These are phyloP conservation scores for Corylus heterophylla DNA, from an alignment of 306 rosid species.

Conservation along the genomic window DNA sequence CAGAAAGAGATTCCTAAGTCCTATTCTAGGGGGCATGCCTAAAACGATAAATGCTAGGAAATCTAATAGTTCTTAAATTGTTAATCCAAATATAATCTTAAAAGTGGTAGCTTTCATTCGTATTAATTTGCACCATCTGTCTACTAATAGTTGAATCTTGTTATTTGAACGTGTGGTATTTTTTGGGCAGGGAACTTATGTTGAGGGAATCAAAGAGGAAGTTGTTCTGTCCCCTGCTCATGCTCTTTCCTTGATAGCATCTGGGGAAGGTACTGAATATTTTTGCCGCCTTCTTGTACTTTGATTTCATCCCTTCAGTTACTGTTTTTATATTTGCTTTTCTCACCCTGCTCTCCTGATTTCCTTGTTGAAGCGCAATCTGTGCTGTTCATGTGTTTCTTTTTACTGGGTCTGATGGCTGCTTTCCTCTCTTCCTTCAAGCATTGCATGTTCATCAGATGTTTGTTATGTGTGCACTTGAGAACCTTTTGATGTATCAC, in stretches of 20 bases:
- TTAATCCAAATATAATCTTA: background rate
- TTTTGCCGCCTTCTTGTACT: conserved; percentile 3
- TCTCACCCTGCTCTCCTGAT: conserved; percentile 12
- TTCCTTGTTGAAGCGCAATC: conserved; percentile 10
- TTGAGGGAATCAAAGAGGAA: conserved; percentile 92
- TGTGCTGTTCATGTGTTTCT: background rate
- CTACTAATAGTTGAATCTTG: conserved; percentile 15
- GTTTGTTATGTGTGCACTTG: conserved; percentile 18
- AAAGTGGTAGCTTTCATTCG: background rate
- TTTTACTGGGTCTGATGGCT: background rate
- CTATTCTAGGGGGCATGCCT: background rate
- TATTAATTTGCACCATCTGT: background rate
- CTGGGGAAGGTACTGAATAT: conserved; percentile 69
- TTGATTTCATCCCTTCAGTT: conserved; percentile 21
- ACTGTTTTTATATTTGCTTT: conserved; percentile 11
- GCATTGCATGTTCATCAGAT: conserved; percentile 9
- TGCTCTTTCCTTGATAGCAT: conserved; percentile 88
- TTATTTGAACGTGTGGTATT: conserved; percentile 15
- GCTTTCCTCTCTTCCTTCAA: background rate
- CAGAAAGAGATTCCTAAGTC: background rate
- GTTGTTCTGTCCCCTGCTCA: conserved; percentile 94
- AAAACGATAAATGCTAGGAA: background rate
- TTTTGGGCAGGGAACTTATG: conserved; percentile 74
- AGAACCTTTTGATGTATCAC: conserved; percentile 27
- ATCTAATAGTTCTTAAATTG: background rate